A percentile compares a stretch with the other conserved stretches of the same genome.
These are phyloP conservation scores for Teratosphaeria viscida DNA, from an alignment of 2,329 filamentous ascomycete species.

Conservation along the genomic window DNA sequence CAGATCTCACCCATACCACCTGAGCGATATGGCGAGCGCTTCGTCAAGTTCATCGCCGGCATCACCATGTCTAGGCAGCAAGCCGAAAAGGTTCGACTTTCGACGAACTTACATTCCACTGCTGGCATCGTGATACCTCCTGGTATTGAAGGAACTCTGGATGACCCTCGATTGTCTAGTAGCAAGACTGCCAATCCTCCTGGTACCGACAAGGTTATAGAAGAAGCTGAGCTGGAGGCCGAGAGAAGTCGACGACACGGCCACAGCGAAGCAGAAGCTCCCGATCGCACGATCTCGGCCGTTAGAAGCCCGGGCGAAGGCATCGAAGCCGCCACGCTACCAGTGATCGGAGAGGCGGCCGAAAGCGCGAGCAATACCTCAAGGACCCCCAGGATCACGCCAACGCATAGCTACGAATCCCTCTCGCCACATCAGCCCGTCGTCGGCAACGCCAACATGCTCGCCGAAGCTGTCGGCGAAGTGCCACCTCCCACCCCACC, in stretches of 20 bases:
- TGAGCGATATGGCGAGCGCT: conserved; percentile 83
- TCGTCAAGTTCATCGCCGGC: conserved; percentile 81
- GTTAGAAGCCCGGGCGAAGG: conserved; percentile 47
- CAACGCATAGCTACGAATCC: conserved; percentile 15
- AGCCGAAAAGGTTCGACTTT: conserved; percentile 42
- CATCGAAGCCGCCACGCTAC: conserved; percentile 52
- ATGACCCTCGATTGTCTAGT: conserved; percentile 30
- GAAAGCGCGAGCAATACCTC: conserved; percentile 54
- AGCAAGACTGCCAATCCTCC: conserved; percentile 26
- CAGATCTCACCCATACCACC: conserved; percentile 91
- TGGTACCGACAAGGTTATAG: conserved; percentile 45
- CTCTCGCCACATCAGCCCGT: conserved; percentile 6
- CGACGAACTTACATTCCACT: conserved; percentile 13
- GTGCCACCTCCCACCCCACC: conserved; percentile 24
- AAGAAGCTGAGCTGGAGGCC: conserved; percentile 50
- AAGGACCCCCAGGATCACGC: conserved; percentile 12
- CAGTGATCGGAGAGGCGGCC: conserved; percentile 82
- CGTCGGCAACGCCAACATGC: conserved; percentile 17
- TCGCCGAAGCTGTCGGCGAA: conserved; percentile 17
- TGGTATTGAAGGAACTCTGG: conserved; percentile 18
- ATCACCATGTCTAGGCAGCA: conserved; percentile 87
- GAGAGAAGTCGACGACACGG: conserved; percentile 46
- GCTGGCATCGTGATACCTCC: conserved; percentile 11
- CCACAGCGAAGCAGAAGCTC: conserved; percentile 45
- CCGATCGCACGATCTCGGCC: conserved; percentile 50